These are phyloP conservation scores for Naumovozyma castellii DNA, from an alignment of 805 yeast species.

Conservation along the genomic window DNA sequence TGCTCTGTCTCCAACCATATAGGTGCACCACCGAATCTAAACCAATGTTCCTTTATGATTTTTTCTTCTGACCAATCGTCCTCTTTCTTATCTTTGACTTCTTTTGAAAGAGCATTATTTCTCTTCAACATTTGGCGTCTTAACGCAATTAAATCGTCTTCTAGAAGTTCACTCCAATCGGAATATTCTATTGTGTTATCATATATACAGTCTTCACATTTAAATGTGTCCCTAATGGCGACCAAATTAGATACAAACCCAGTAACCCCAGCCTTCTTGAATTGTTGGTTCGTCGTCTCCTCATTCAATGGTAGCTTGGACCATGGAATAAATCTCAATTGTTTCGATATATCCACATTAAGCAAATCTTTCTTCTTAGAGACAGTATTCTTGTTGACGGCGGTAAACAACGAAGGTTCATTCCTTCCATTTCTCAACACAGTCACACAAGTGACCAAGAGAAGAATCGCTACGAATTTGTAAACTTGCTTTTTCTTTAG, in stretches of 20 bases:
- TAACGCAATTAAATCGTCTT: background rate
- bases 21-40: slow-evolving; percentile 2
- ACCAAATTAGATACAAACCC: background rate
- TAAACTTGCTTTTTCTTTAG: no score
- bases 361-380: background rate
- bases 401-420: no score
- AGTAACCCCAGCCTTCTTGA: background rate
- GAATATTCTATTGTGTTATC: slow-evolving; percentile 10
- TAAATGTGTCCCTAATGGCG: background rate
- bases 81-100: slow-evolving; percentile 9
- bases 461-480: no score
- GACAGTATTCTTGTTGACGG: no score
- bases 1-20: slow-evolving; percentile 17
- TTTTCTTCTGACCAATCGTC: background rate
- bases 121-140: background rate
- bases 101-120: background rate
- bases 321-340: slow-evolving; percentile 1
- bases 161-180: background rate
- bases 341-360: background rate
- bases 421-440: no score
- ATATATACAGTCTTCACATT: no score
- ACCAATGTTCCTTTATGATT: slow-evolving; percentile 26
- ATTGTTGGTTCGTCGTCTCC: background rate
- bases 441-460: no score
- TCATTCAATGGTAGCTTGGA: background rate